phyloP scores from a whole-genome alignment of 139 green algal species.

The Chlamydomonas schloesseri region DNA sequence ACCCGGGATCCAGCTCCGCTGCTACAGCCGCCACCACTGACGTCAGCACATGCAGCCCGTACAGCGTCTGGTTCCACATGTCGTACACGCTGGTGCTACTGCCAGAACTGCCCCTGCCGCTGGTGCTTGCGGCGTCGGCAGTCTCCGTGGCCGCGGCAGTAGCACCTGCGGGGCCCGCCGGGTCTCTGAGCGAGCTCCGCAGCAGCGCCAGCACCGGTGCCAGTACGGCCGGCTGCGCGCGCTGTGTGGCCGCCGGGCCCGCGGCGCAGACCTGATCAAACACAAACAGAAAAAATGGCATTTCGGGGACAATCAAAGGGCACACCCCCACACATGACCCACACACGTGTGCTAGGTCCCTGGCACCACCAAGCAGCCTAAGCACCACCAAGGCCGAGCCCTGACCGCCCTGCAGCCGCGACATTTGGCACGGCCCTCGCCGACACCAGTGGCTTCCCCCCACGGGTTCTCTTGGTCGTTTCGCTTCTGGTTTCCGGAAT shows the following conservation, averaged over 20 bases:
- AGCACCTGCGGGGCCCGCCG: neutral
- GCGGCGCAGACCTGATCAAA: constrained; percentile 27
- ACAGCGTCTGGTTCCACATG: constrained; percentile 6
- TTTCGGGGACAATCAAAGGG: neutral
- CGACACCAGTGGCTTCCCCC: too few relatives aligned
- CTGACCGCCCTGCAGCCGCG: too few relatives aligned
- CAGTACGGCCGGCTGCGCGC: neutral
- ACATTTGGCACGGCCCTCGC: too few relatives aligned
- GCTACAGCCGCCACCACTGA: constrained; percentile 18
- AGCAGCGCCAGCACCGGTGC: neutral
- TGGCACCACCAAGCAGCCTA: too few relatives aligned
- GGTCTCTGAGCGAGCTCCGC: neutral
- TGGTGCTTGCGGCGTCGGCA: neutral
- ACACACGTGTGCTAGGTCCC: too few relatives aligned
- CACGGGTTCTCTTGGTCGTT: too few relatives aligned
- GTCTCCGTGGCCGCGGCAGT: neutral
- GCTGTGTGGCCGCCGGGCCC: neutral
- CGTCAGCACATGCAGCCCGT: constrained; percentile 14
- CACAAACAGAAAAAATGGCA: too few relatives aligned
- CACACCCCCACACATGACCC: too few relatives aligned
- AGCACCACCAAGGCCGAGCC: too few relatives aligned
- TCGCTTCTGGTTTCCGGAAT: too few relatives aligned
- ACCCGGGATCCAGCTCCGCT: neutral
- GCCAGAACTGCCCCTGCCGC: neutral
- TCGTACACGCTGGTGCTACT: neutral